Percentiles rank a stretch among this genome's conserved stretches.
Conservation (phyloP, 495 filamentous ascomycete species). For the Tuber calosporum region DNA sequence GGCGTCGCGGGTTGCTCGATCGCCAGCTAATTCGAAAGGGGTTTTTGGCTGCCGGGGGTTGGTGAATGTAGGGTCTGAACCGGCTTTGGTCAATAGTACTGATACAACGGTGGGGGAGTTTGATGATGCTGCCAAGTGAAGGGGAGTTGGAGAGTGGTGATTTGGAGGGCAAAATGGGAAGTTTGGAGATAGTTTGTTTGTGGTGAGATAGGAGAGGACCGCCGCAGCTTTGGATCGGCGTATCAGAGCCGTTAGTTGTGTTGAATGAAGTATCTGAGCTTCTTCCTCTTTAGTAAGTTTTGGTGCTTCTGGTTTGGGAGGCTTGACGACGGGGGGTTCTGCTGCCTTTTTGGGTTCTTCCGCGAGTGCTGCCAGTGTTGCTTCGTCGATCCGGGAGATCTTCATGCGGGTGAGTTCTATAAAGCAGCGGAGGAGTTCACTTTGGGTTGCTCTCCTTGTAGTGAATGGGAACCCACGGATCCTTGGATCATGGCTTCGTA, state of each 20-base stretch:
- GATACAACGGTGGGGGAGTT: conserved; percentile 65
- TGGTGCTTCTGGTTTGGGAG: conserved; percentile 46
- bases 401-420: conserved; percentile 88
- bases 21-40: conserved; percentile 78
- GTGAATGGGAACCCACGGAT: conserved; percentile 87
- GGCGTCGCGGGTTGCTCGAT: conserved; percentile 77
- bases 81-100: conserved; percentile 67
- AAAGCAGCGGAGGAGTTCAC: conserved; percentile 86
- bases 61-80: conserved; percentile 61
- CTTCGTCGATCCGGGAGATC: conserved; percentile 63
- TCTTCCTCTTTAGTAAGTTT: conserved; percentile 75
- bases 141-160: conserved; percentile 73
- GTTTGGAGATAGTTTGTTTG: conserved; percentile 58
- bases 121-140: conserved; percentile 76
- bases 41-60: conserved; percentile 64
- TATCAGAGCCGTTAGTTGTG: conserved; percentile 78
- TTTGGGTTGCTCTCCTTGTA: conserved; percentile 88
- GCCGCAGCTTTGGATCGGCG: conserved; percentile 84
- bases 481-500: conserved; percentile 74
- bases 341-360: conserved; percentile 24
- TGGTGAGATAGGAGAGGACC: conserved; percentile 71
- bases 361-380: conserved; percentile 45
- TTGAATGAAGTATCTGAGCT: conserved; percentile 67
- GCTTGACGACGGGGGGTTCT: conserved; percentile 44
- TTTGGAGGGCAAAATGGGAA: conserved; percentile 69